Percentiles rank a stretch among this genome's conserved stretches.
Evolutionary conservation across 805 yeast genomes (phyloP).

Genomic region (Jamesozyma gamospora): DNA sequence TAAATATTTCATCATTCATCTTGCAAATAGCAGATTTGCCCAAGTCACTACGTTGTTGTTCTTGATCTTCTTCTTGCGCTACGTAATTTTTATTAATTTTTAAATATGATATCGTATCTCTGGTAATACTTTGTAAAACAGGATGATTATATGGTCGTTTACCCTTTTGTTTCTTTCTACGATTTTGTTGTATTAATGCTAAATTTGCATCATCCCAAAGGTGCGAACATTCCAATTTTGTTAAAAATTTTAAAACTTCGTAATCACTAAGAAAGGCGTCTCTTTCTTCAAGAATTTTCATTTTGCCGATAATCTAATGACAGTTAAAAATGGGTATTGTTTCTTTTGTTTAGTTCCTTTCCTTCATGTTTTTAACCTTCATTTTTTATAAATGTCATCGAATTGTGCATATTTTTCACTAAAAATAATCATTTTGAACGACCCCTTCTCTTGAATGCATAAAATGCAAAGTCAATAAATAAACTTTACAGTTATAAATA

Average conservation of each 20-base stretch:
- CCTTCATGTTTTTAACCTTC: no score
- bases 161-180: constrained; percentile 19
- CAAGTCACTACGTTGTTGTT: constrained; percentile 2
- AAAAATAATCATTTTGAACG: no score
- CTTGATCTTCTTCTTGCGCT: constrained; percentile 14
- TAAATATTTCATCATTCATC: constrained; percentile 23
- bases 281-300: constrained; percentile 39
- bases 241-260: constrained; percentile 43
- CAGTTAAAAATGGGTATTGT: no score
- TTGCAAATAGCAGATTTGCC: constrained; percentile 20
- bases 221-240: constrained; percentile 32
- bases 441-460: no score
- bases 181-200: constrained; percentile 9
- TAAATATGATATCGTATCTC: constrained; percentile 26
- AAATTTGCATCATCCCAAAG: constrained; percentile 26
- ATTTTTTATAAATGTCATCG: no score
- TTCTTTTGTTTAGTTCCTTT: no score
- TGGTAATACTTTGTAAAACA: constrained; percentile 29
- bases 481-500: no score
- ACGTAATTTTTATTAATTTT: constrained; percentile 12
- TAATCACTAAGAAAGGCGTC: constrained; percentile 48
- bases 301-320: no score
- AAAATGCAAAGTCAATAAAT: no score
- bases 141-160: constrained; percentile 28
- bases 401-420: no score